Evolutionary conservation across 2,329 filamentous ascomycete genomes (phyloP), one percentile per base, ranked within the genome.

Genomic region (Epichloe sylvatica): DNA sequence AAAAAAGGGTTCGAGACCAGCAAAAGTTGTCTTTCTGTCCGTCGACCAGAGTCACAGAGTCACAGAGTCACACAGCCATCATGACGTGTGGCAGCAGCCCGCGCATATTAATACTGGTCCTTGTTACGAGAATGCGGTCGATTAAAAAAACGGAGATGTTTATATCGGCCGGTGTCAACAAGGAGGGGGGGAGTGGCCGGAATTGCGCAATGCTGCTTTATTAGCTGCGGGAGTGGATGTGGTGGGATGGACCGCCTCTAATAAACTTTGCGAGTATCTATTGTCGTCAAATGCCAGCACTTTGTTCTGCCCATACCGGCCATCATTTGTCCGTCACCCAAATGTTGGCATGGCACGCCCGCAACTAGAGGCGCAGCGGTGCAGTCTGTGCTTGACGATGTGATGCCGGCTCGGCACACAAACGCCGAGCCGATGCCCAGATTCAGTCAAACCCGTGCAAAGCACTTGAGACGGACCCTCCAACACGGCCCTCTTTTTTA

Each of bases 11-110:
- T 37, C 30, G 45, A 21, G n/a, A 36, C 34, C 34, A 23, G 34
- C 19, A 19, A 25, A 25, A 23, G 11, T 38, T 38, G 6, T 13
- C 17, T 17, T 46, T 13, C 34, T 46, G 25, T 30, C 9, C 8
- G 23, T 25, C 6, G 23, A 25, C 23, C 6, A 25, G 23, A 25
- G 23, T 25, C 23, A 25, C 23, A 2, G 17, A 19, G 17, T 19
- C 17, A 19, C 6, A 25, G 23, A 25, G 23, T 25, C 23, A 25
- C 23, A 2, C 23, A 19, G 37, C 23, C 45, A 51, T 37, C 21
- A 49, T 44, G 52, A 45, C 50, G 55, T 51, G 52, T 54, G 51
- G 51, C 46, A 49, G 19, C 46, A 44, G 36, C 37, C 42, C 23
- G 42, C 8, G 41, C 51, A 52, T 53, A 13, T 12, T n/a, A 40